Base-by-base conservation (phyloP, 2,329 filamentous ascomycete species). In the Cladosporium sp. region DNA sequence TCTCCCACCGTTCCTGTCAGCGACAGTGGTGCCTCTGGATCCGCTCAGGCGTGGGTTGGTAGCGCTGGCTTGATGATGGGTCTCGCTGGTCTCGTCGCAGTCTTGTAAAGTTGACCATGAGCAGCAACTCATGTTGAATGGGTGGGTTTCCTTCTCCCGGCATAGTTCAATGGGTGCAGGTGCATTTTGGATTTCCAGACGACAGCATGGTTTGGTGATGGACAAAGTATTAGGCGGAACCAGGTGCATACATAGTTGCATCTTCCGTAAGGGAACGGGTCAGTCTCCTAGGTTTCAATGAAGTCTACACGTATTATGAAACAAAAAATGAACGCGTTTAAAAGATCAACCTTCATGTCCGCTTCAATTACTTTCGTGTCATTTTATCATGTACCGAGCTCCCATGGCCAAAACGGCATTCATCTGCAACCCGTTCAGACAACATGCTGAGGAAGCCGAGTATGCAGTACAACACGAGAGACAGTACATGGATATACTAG, bases 71-170 rank as follows among this genome's bases (percentile, higher is more conserved):
- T 68, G 3, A 54, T 69, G 30, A 34, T 64, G 46, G 68, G 63
- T 28, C 57, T 69, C 13, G 67, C 26, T 36, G 67, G 54, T 34
- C n/a, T 69, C 13, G 66, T 67, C 36, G 64, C 54, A 26, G 61
- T 56, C 14, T 63, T 69, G 58, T 69, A 59, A 63, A 46, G 18
- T 10, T 46, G n/a, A 21, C 1, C 18, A 21, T 10, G 8, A 21
- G 39, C 39, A 46, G 39, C 39, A 3, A 4, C 1, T 21, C 39
- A 23, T 23, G n/a, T 23, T 7, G n/a, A 46, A 46, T 5, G 39
- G 8, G 10, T 13, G 8, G n/a, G 6, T 46, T 3, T 13, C n/a
- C n/a, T 13, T 11, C 8, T 23, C 39, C 7, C 2, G 7, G 39
- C 39, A 46, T 13, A 13, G 3, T 21, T 13, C 13, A n/a, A 46